A percentile compares a stretch with the other conserved stretches of the same genome.
Evolutionary conservation across 2,329 filamentous ascomycete genomes (phyloP).

Genomic region (Cercospora brassicicola): DNA sequence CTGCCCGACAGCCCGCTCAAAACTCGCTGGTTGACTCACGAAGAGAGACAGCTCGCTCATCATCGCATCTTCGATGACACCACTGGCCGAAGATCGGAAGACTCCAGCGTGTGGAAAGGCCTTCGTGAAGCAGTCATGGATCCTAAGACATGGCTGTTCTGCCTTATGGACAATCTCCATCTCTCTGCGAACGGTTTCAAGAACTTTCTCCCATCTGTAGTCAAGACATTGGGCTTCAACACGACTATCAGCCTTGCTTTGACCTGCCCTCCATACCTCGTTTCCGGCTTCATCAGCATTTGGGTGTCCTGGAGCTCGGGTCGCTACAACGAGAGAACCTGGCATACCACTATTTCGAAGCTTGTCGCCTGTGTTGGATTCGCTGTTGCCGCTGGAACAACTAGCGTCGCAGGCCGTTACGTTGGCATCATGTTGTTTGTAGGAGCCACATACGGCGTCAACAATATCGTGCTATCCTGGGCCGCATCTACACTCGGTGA

Average conservation of each 20-base stretch:
- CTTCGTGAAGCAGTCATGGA: slow-evolving; percentile 11
- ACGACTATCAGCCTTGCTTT: not conserved
- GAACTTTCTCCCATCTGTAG: not conserved
- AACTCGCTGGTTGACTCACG: slow-evolving; percentile 29
- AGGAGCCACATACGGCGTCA: not conserved
- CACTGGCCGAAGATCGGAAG: slow-evolving; percentile 12
- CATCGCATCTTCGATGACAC: slow-evolving; percentile 14
- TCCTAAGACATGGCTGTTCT: slow-evolving; percentile 18
- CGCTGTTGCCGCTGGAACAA: not conserved
- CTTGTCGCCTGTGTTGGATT: not conserved
- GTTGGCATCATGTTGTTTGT: not conserved
- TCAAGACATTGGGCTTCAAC: not conserved
- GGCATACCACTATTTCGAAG: not conserved
- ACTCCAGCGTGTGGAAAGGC: slow-evolving; percentile 16
- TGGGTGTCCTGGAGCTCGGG: not conserved
- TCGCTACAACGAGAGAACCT: not conserved
- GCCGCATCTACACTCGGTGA: slow-evolving; percentile 45
- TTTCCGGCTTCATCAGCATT: not conserved
- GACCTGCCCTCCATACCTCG: not conserved
- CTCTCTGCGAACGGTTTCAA: not conserved
- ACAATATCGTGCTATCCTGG: slow-evolving; percentile 33
- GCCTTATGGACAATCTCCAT: not conserved
- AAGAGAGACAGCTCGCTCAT: slow-evolving; percentile 21
- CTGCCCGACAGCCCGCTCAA: slow-evolving; percentile 3
- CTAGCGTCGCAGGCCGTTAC: not conserved